Evolutionary conservation across 805 yeast genomes (phyloP).

Genomic region (Metschnikowia continentalis): DNA sequence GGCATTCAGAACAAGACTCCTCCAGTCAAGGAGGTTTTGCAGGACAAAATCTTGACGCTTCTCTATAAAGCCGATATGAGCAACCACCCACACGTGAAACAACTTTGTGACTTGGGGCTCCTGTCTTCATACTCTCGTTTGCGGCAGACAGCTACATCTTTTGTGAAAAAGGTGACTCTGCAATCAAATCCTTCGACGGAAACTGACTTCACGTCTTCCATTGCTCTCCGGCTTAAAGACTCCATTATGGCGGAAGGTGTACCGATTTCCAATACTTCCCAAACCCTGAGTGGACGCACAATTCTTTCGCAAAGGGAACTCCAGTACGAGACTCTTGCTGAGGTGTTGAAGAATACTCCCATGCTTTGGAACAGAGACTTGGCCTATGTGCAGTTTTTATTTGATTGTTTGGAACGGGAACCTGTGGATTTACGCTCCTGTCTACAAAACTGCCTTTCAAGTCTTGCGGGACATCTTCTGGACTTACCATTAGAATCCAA

Average conservation of each 20-base stretch:
- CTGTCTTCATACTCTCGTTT: conserved; percentile 49
- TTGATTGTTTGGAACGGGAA: conserved; percentile 68
- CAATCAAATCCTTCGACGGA: conserved; percentile 2
- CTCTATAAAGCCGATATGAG: conserved; percentile 54
- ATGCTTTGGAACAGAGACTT: conserved; percentile 42
- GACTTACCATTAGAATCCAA: conserved; percentile 37
- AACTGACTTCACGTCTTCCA: conserved; percentile 30
- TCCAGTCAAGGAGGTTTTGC: conserved; percentile 51
- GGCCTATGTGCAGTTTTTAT: conserved; percentile 57
- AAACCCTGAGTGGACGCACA: conserved; percentile 33
- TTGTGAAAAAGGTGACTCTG: conserved; percentile 57
- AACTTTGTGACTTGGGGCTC: conserved; percentile 58
- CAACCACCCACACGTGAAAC: conserved; percentile 34
- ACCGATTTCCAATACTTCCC: conserved; percentile 43
- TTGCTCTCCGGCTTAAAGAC: conserved; percentile 51
- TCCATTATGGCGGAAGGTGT: conserved; percentile 55
- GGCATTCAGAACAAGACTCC: conserved; percentile 46
- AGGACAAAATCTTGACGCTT: conserved; percentile 51
- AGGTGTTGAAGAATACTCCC: conserved; percentile 49
- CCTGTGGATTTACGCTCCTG: conserved; percentile 56
- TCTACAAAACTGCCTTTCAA: conserved; percentile 67
- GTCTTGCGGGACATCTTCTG: conserved; percentile 48
- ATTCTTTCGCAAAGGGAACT: conserved; percentile 47
- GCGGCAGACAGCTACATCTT: conserved; percentile 55
- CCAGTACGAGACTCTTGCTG: conserved; percentile 78